These are phyloP conservation scores for Neonothopanus nambi DNA, from an alignment of 1,284 basidiomycete species.

Conservation along the genomic window DNA sequence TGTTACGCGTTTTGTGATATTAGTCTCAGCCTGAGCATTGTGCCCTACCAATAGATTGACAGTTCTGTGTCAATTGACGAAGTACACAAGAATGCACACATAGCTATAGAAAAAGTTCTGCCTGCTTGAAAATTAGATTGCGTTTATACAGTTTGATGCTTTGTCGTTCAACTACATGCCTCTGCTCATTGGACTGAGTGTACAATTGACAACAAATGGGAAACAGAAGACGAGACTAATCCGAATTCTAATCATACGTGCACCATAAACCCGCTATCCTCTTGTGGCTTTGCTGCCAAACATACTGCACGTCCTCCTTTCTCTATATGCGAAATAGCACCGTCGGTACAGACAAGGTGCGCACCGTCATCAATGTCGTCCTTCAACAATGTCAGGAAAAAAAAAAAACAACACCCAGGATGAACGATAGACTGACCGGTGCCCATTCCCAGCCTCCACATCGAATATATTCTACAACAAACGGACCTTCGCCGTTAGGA, in stretches of 20 bases:
- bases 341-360: conserved; percentile 75
- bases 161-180: neutral
- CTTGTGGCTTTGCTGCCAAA: conserved; percentile 34
- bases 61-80: conserved; percentile 73
- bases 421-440: conserved; percentile 53
- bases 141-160: too few relatives aligned
- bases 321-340: conserved; percentile 61
- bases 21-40: neutral
- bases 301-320: conserved; percentile 57
- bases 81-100: conserved; percentile 66
- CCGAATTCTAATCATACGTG: conserved; percentile 42
- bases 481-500: conserved; percentile 44
- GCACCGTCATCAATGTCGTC: conserved; percentile 55
- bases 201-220: too few relatives aligned
- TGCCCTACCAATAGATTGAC: conserved; percentile 60
- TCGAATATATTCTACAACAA: conserved; percentile 80
- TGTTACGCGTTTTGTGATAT: conserved; percentile 10
- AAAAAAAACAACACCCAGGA: conserved; percentile 6
- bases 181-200: neutral
- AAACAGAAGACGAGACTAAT: too few relatives aligned
- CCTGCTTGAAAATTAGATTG: neutral
- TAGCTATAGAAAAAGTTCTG: conserved; percentile 52
- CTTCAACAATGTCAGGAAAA: conserved; percentile 34
- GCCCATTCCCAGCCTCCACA: conserved; percentile 85
- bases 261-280: conserved; percentile 39